Evolutionary conservation across 2,329 filamentous ascomycete species (phyloP), one percentile per base, ranked within the genome.

Genomic region (Colletotrichum sp.): DNA sequence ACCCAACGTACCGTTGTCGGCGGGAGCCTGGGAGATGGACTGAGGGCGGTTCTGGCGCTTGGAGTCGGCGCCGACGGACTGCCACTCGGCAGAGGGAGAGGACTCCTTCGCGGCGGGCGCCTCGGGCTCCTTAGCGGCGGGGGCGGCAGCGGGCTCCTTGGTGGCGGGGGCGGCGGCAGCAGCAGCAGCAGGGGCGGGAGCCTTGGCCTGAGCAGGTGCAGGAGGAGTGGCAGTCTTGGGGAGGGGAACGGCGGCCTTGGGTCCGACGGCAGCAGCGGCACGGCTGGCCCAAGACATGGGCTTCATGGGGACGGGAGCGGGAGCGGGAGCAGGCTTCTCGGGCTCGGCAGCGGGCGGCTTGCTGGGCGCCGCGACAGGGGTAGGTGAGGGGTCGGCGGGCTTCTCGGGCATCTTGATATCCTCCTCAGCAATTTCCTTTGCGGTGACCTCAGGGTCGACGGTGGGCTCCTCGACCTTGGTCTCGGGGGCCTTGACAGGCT

Each of bases 31-130:
- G 72, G 92, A 89, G 80, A 92, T 89, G 71, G 93, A 91, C 85
- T 95, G 94, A 68, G 91, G 91, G 78, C 95, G 92, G 81, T 93
- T 94, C 84, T 97, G 95, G 83, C 95, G 93, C 89, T 97, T 97
- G 80, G 94, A 94, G 85, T 98, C 94, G 72, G 92, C 91, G 74
- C 94, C 94, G 71, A 95, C 96, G 65, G 95, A 96, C 86, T 98
- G 96, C 97, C 97, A 99, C 82, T 95, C 95, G 76, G 90, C 87
- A 76, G 88, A 88, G 55, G 87, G 83, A 49, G 85, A 78, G 13
- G 76, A 65, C 77, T 94, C 91, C 89, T 90, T 92, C 78, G 80
- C 81, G n/a, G 83, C 72, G 32, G 87, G 81, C 55, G 81, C 82
- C 83, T 87, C 84, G n/a, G 80, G 59, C 34, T 74, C 39, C 73